These are phyloP conservation scores for Tetramitus jugosus DNA, from an alignment of 208 protist genomes.

Conservation along the genomic window DNA sequence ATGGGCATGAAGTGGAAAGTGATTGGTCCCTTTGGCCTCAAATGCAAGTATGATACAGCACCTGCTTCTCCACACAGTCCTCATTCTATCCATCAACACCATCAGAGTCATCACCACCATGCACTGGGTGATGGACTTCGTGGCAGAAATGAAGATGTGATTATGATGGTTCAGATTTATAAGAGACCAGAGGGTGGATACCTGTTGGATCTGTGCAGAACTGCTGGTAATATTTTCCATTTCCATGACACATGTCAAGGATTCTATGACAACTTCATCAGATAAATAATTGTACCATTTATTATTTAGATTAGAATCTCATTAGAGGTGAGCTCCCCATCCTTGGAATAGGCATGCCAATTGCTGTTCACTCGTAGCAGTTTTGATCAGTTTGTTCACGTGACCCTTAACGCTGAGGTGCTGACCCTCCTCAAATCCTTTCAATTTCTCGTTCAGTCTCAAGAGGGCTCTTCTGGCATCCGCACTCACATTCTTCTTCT, in stretches of 20 bases:
- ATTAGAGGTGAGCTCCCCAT: too few species aligned
- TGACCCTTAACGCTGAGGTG: conserved; percentile 44
- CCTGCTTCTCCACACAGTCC: too few species aligned
- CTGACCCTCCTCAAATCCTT: conserved; percentile 41
- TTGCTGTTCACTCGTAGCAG: conserved; percentile 41
- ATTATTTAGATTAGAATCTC: too few species aligned
- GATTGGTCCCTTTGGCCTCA: neutral
- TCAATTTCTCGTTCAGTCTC: conserved; percentile 70
- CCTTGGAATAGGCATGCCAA: conserved; percentile 44
- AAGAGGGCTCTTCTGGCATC: conserved; percentile 65
- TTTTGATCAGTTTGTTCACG: conserved; percentile 42
- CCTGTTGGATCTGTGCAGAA: neutral
- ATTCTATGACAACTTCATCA: neutral
- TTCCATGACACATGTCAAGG: conserved; percentile 20
- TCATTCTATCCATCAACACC: too few species aligned
- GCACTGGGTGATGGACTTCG: too few species aligned
- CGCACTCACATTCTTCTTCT: neutral
- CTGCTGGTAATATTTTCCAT: conserved; percentile 3
- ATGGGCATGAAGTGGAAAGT: conserved; percentile 14
- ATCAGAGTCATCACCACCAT: too few species aligned
- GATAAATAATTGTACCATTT: too few species aligned
- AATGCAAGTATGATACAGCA: conserved; percentile 14
- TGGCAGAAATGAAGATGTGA: conserved; percentile 10
- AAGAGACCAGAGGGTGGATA: conserved; percentile 20
- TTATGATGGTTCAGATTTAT: neutral